Conservation (phyloP, 257 asterid species). For the Primulina tabacum region DNA sequence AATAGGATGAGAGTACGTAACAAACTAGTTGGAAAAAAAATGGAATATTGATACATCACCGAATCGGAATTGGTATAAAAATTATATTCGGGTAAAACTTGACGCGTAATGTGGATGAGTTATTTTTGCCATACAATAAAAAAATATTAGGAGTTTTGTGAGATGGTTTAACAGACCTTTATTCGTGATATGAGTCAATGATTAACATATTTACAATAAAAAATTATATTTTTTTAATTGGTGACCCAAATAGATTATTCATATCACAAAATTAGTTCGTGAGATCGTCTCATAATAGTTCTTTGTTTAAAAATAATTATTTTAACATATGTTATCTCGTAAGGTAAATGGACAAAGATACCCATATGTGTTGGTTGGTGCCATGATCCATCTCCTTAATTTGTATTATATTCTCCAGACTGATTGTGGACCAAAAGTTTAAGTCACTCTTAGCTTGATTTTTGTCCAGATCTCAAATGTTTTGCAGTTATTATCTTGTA, state of each 20-base stretch:
- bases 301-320: too few species aligned
- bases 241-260: too few species aligned
- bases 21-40: not conserved
- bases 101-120: too few species aligned
- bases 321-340: not conserved
- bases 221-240: too few species aligned
- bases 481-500: not conserved
- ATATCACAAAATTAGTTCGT: too few species aligned
- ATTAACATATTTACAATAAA: too few species aligned
- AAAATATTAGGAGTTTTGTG: too few species aligned
- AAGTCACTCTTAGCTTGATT: not conserved
- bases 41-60: not conserved
- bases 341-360: slow-evolving; percentile 3
- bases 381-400: not conserved
- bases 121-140: not conserved
- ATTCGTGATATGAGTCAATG: too few species aligned
- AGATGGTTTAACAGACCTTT: too few species aligned
- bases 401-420: not conserved
- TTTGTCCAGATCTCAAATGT: not conserved
- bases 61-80: too few species aligned
- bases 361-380: not conserved
- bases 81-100: too few species aligned
- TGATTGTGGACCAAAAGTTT: slow-evolving; percentile 10
- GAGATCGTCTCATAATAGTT: too few species aligned
- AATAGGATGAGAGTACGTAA: not conserved